These are phyloP conservation scores for Strobilomyces dryophilus DNA, from an alignment of 768 basidiomycete species.

Conservation along the genomic window DNA sequence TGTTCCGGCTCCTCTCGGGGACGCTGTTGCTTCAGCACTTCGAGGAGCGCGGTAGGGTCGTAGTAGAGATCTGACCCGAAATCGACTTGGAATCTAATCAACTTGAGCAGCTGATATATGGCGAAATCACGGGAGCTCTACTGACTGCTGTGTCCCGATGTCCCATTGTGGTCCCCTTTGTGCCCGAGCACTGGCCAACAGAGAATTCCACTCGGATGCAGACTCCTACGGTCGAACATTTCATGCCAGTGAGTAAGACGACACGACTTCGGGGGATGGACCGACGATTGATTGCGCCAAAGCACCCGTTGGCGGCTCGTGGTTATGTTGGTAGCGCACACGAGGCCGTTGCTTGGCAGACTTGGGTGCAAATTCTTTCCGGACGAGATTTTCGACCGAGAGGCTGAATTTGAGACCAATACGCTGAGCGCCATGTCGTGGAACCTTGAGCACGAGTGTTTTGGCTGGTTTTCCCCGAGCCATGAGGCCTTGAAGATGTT, in stretches of 20 bases:
- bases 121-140: slow-evolving; percentile 7
- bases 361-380: slow-evolving; percentile 43
- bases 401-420: slow-evolving; percentile 59
- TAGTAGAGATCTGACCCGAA: slow-evolving; percentile 69
- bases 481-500: too few species aligned
- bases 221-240: slow-evolving; percentile 44
- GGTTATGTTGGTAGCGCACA: slow-evolving; percentile 50
- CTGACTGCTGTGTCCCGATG: slow-evolving; percentile 80
- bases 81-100: slow-evolving; percentile 68
- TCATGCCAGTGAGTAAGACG: not conserved
- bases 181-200: slow-evolving; percentile 73
- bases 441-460: slow-evolving; percentile 60
- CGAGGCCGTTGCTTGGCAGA: slow-evolving; percentile 38
- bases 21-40: slow-evolving; percentile 41
- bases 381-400: slow-evolving; percentile 55
- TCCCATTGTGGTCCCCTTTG: slow-evolving; percentile 87
- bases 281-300: slow-evolving; percentile 65
- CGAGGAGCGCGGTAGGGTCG: slow-evolving; percentile 57
- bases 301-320: slow-evolving; percentile 40
- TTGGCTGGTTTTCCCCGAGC: slow-evolving; percentile 47
- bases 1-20: slow-evolving; percentile 27
- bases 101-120: not conserved
- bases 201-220: slow-evolving; percentile 84
- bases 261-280: slow-evolving; percentile 8
- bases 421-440: slow-evolving; percentile 70